These are phyloP conservation scores for Diplodia mutila DNA, from an alignment of 2,329 filamentous ascomycete species.

Conservation along the genomic window DNA sequence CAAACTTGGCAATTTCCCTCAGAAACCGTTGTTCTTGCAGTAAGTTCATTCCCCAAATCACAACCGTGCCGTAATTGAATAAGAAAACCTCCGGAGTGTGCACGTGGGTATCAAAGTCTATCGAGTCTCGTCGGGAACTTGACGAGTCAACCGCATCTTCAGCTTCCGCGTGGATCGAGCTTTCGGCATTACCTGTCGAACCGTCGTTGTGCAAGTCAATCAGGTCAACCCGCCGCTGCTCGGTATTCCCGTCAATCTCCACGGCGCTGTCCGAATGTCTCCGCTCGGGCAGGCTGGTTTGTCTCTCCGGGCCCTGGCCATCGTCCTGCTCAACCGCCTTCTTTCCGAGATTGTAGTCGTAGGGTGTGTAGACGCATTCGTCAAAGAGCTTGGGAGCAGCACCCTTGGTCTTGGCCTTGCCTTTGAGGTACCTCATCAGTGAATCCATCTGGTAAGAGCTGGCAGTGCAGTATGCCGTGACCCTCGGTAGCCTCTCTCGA, in stretches of 20 bases:
- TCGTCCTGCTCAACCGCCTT: background rate
- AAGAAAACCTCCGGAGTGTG: conserved; percentile 94
- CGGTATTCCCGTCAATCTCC: conserved; percentile 64
- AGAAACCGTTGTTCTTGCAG: conserved; percentile 87
- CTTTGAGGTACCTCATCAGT: conserved; percentile 88
- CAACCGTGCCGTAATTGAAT: conserved; percentile 96
- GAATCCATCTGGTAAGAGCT: conserved; percentile 89
- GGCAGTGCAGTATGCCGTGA: conserved; percentile 96
- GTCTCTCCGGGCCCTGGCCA: conserved; percentile 3
- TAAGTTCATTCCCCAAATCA: conserved; percentile 98
- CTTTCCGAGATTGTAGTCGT: conserved; percentile 67
- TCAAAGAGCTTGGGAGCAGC: conserved; percentile 91
- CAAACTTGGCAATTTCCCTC: conserved; percentile 92
- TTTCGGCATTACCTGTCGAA: conserved; percentile 34
- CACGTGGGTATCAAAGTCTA: conserved; percentile 83
- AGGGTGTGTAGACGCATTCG: conserved; percentile 96
- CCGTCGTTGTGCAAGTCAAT: conserved; percentile 60
- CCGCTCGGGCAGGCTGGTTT: conserved; percentile 59
- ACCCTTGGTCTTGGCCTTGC: conserved; percentile 73
- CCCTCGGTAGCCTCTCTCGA: conserved; percentile 79
- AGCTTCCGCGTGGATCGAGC: conserved; percentile 32
- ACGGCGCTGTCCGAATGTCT: conserved; percentile 75
- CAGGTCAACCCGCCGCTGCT: conserved; percentile 63
- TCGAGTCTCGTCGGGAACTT: conserved; percentile 31
- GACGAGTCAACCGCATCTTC: conserved; percentile 29